Percentiles rank a stretch among this genome's conserved stretches.
These are phyloP conservation scores for Podospora pseudocomata DNA, from an alignment of 495 filamentous ascomycete species.

Conservation along the genomic window DNA sequence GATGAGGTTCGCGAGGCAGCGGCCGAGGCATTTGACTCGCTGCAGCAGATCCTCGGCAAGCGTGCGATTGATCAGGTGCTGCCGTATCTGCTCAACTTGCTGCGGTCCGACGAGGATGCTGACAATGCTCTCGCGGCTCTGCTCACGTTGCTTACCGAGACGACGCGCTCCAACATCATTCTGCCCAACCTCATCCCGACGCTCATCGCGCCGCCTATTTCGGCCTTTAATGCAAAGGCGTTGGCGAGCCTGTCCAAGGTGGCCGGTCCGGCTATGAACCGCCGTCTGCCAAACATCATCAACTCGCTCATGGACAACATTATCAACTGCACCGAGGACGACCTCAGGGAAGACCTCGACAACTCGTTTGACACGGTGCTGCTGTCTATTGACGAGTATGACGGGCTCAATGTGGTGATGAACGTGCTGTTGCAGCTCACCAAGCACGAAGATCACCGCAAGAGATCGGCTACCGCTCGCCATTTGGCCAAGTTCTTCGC, in stretches of 20 bases:
- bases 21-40: constrained; percentile 91
- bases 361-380: constrained; percentile 81
- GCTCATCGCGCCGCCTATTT: constrained; percentile 82
- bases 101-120: constrained; percentile 79
- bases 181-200: constrained; percentile 94
- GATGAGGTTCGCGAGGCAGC: constrained; percentile 90
- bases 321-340: constrained; percentile 69
- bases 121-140: constrained; percentile 90
- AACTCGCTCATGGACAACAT: constrained; percentile 93
- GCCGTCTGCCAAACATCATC: constrained; percentile 81
- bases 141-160: constrained; percentile 87
- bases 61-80: constrained; percentile 90
- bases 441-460: constrained; percentile 89
- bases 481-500: constrained; percentile 89
- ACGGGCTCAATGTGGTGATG: constrained; percentile 93
- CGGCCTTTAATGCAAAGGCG: constrained; percentile 89
- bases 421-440: constrained; percentile 80
- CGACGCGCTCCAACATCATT: constrained; percentile 91
- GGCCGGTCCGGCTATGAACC: constrained; percentile 81
- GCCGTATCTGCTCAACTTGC: constrained; percentile 81
- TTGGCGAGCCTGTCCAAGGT: constrained; percentile 90
- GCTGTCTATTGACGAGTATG: constrained; percentile 89
- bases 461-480: constrained; percentile 68
- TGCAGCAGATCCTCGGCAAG: constrained; percentile 93
- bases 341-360: constrained; percentile 69